phyloP scores from a whole-genome alignment of 805 yeast genomes.

The Maudiozyma bulderi region DNA sequence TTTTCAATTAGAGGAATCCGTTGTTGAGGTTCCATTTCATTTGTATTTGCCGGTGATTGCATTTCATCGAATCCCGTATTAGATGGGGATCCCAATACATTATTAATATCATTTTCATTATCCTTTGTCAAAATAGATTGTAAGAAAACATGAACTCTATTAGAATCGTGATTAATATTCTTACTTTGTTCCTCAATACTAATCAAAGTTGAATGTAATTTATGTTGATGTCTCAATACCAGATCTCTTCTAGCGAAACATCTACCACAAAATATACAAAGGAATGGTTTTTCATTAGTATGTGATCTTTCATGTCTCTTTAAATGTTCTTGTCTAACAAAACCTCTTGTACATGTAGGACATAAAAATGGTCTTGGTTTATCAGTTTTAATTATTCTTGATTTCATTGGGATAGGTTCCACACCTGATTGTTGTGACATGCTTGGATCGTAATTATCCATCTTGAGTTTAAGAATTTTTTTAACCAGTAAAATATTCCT shows the following conservation, averaged over 20 bases:
- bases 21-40: background rate
- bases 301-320: constrained; percentile 91
- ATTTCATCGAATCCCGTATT: too few relatives aligned
- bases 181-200: constrained; percentile 16
- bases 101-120: background rate
- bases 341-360: constrained; percentile 81
- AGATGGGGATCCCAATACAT: background rate
- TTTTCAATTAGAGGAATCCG: constrained; percentile 2
- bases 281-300: constrained; percentile 93
- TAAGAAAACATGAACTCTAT: background rate
- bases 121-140: background rate
- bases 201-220: constrained; percentile 54
- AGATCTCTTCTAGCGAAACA: constrained; percentile 85
- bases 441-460: background rate
- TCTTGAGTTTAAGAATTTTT: too few relatives aligned
- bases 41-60: too few relatives aligned
- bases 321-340: constrained; percentile 89
- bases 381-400: constrained; percentile 74
- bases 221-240: constrained; percentile 89
- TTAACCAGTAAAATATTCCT: too few relatives aligned
- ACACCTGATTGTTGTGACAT: background rate
- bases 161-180: background rate
- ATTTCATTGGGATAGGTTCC: constrained; percentile 74
- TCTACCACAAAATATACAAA: constrained; percentile 92
- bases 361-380: constrained; percentile 92